These are phyloP conservation scores for Cadophora luteo-olivacea DNA, from an alignment of 2,329 filamentous ascomycete species.

Conservation along the genomic window DNA sequence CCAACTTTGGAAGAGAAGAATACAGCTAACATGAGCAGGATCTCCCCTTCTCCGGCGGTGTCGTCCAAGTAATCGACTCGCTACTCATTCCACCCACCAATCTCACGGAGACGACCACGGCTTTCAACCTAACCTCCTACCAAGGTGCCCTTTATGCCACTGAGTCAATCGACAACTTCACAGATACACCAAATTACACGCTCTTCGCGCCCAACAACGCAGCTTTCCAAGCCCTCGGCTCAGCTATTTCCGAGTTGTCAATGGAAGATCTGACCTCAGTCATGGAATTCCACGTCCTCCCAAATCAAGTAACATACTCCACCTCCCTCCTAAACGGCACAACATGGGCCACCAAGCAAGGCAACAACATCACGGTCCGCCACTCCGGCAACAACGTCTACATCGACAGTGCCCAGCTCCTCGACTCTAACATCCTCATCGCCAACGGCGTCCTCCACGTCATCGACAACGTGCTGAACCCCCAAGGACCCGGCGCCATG, in stretches of 20 bases:
- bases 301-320: constrained; percentile 41
- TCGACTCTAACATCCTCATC: constrained; percentile 46
- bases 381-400: constrained; percentile 49
- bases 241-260: constrained; percentile 43
- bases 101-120: constrained; percentile 46
- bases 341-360: constrained; percentile 40
- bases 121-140: constrained; percentile 49
- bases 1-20: background rate
- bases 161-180: constrained; percentile 46
- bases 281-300: constrained; percentile 47
- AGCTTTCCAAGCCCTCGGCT: constrained; percentile 47
- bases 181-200: constrained; percentile 57
- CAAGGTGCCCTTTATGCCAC: constrained; percentile 46
- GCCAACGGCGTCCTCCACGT: constrained; percentile 47
- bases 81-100: constrained; percentile 55
- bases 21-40: constrained; percentile 45
- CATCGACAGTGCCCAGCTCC: constrained; percentile 48
- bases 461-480: constrained; percentile 54
- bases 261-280: constrained; percentile 41
- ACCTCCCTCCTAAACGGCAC: constrained; percentile 44
- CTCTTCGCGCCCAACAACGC: constrained; percentile 47
- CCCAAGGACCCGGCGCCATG: constrained; percentile 44
- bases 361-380: constrained; percentile 45
- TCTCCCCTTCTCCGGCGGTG: constrained; percentile 55
- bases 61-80: constrained; percentile 60